These are phyloP conservation scores for Stagonosporopsis vannaccii DNA, from an alignment of 2,329 filamentous ascomycete genomes.

Conservation along the genomic window DNA sequence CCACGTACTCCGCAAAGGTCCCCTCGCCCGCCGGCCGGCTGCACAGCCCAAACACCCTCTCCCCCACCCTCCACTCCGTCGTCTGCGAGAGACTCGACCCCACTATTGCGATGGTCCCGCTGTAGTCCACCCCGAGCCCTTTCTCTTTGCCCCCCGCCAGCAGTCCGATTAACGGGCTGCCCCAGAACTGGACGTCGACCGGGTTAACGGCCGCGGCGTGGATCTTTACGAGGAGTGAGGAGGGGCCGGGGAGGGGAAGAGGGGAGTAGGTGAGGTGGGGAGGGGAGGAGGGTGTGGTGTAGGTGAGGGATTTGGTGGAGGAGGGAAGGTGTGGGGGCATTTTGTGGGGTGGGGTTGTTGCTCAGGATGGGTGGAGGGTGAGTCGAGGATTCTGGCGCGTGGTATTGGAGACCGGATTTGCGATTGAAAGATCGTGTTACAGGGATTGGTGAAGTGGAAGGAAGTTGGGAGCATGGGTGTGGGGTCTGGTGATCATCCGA, in stretches of 20 bases:
- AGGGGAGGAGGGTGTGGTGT: slow-evolving; percentile 30
- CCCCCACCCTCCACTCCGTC: slow-evolving; percentile 32
- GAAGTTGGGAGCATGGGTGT: not conserved
- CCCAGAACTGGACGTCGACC: slow-evolving; percentile 51
- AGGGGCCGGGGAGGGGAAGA: slow-evolving; percentile 20
- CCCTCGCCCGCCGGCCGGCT: slow-evolving; percentile 33
- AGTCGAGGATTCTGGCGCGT: not conserved
- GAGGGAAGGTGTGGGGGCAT: slow-evolving; percentile 21
- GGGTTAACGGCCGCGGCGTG: slow-evolving; percentile 57
- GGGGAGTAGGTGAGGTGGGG: slow-evolving; percentile 34
- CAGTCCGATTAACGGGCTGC: slow-evolving; percentile 38
- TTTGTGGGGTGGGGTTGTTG: not conserved
- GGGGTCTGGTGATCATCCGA: slow-evolving; percentile 13
- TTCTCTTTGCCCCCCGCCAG: slow-evolving; percentile 37
- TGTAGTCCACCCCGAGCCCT: slow-evolving; percentile 56
- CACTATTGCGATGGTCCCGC: slow-evolving; percentile 51
- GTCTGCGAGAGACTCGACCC: slow-evolving; percentile 21
- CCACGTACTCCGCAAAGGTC: slow-evolving; percentile 39
- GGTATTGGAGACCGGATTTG: not conserved
- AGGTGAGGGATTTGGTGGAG: slow-evolving; percentile 38
- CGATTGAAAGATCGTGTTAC: not conserved
- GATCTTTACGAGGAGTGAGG: slow-evolving; percentile 50
- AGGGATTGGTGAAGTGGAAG: not conserved
- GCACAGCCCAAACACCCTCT: slow-evolving; percentile 37
- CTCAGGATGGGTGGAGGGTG: not conserved